phyloP scores from a whole-genome alignment of 2,329 filamentous ascomycete species.

The Clarireedia homoeocarpa region DNA sequence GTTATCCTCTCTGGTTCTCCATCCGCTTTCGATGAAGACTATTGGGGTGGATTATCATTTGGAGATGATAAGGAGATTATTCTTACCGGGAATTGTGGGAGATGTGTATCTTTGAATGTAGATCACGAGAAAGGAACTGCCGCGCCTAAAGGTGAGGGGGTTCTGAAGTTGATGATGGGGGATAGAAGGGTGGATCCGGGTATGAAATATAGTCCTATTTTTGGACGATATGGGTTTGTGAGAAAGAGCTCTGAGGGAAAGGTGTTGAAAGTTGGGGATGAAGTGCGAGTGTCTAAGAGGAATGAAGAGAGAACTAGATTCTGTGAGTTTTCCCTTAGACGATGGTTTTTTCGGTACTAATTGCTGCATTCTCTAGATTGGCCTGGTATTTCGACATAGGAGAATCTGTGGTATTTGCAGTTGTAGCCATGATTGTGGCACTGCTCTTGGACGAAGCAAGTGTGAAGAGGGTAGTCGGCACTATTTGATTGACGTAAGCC shows the following conservation, averaged over 20 bases:
- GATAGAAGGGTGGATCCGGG: conserved; percentile 66
- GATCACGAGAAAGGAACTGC: conserved; percentile 60
- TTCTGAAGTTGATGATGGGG: conserved; percentile 62
- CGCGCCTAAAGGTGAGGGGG: conserved; percentile 46
- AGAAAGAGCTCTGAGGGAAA: conserved; percentile 22
- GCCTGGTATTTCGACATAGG: conserved; percentile 24
- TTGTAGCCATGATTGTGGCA: neutral
- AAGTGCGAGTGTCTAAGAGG: conserved; percentile 36
- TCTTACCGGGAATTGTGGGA: conserved; percentile 61
- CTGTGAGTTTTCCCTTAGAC: conserved; percentile 32
- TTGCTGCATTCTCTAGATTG: conserved; percentile 19
- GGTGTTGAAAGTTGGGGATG: conserved; percentile 39
- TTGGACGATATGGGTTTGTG: conserved; percentile 66
- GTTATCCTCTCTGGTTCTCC: conserved; percentile 56
- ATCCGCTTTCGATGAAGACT: conserved; percentile 60
- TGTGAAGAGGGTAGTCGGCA: neutral
- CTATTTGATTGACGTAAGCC: too few relatives aligned
- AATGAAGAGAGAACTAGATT: conserved; percentile 38
- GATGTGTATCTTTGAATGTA: conserved; percentile 64
- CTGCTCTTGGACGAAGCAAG: neutral
- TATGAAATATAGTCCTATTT: conserved; percentile 59
- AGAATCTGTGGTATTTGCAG: neutral
- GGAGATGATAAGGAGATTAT: conserved; percentile 31
- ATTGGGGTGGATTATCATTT: conserved; percentile 56
- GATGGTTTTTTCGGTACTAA: neutral